phyloP scores from a whole-genome alignment of 441 rosid species.

The Sinapis alba region DNA sequence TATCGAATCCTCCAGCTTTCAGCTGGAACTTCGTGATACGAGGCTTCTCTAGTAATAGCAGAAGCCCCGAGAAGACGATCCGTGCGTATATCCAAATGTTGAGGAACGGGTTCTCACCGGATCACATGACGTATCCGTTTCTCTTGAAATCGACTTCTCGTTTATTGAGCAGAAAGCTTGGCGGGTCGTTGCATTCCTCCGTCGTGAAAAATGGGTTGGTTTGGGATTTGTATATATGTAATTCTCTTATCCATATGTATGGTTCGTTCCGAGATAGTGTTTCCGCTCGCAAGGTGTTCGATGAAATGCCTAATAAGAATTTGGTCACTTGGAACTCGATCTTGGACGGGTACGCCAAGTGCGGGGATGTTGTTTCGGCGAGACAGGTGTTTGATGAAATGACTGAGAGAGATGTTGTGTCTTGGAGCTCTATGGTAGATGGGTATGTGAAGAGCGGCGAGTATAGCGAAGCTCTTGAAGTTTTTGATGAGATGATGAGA shows the following conservation, averaged over 20 bases:
- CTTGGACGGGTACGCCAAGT: slow-evolving; percentile 73
- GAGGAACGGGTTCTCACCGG: slow-evolving; percentile 51
- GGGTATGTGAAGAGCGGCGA: slow-evolving; percentile 69
- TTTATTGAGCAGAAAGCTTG: slow-evolving; percentile 45
- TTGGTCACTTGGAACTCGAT: slow-evolving; percentile 79
- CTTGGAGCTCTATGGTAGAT: slow-evolving; percentile 84
- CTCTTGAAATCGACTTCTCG: slow-evolving; percentile 65
- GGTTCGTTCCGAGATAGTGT: slow-evolving; percentile 53
- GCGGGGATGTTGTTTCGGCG: slow-evolving; percentile 57
- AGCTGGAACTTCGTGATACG: slow-evolving; percentile 66
- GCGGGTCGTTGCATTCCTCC: slow-evolving; percentile 51
- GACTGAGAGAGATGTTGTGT: slow-evolving; percentile 67
- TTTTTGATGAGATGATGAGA: slow-evolving; percentile 60
- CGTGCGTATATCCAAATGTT: slow-evolving; percentile 56
- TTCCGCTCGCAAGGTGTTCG: slow-evolving; percentile 60
- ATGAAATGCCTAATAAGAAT: slow-evolving; percentile 57
- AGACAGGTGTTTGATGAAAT: slow-evolving; percentile 59
- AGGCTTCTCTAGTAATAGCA: slow-evolving; percentile 59
- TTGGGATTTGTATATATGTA: slow-evolving; percentile 59
- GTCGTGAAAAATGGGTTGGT: slow-evolving; percentile 53
- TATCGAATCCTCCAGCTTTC: slow-evolving; percentile 47
- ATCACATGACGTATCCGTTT: slow-evolving; percentile 76
- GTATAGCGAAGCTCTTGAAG: slow-evolving; percentile 55
- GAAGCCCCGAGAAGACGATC: slow-evolving; percentile 53
- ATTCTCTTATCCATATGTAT: slow-evolving; percentile 73